A percentile compares a stretch with the other conserved stretches of the same genome.
These are phyloP conservation scores for Xylaria sp. DNA, from an alignment of 2,329 filamentous ascomycete genomes.

Conservation along the genomic window DNA sequence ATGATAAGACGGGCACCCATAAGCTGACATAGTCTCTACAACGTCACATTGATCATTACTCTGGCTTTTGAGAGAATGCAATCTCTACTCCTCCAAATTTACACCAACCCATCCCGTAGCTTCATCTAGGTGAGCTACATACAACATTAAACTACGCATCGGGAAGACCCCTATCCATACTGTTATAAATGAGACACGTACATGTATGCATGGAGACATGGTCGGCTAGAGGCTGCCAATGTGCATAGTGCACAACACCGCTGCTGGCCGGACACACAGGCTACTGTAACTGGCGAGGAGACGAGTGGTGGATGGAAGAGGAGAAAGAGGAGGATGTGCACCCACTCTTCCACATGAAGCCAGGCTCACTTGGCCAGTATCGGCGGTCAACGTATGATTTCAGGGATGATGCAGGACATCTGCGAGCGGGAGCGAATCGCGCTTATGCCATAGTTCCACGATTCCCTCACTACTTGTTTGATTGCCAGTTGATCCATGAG, in stretches of 20 bases:
- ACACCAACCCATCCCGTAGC: neutral
- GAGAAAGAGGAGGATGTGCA: constrained; percentile 25
- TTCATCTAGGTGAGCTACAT: too few relatives aligned
- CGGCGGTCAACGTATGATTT: constrained; percentile 40
- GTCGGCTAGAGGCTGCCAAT: constrained; percentile 5
- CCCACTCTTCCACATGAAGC: constrained; percentile 29
- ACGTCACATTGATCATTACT: neutral
- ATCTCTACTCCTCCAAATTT: neutral
- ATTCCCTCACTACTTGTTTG: constrained; percentile 9
- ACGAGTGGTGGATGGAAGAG: constrained; percentile 14
- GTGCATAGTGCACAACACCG: constrained; percentile 6
- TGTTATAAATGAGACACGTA: constrained; percentile 6
- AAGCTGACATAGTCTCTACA: neutral
- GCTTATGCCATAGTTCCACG: constrained; percentile 28
- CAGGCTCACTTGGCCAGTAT: constrained; percentile 33
- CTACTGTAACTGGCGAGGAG: neutral
- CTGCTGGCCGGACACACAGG: constrained; percentile 14
- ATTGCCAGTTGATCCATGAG: constrained; percentile 11
- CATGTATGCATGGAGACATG: neutral
- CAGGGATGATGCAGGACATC: constrained; percentile 35
- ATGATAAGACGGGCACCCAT: neutral
- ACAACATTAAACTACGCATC: constrained; percentile 5
- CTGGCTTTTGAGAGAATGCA: neutral
- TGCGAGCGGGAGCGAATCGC: constrained; percentile 29
- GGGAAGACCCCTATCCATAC: constrained; percentile 17